Percentiles rank a stretch among this genome's conserved stretches.
phyloP scores from a whole-genome alignment of 2,329 filamentous ascomycete species.

The Botrytis hyacinthi region DNA sequence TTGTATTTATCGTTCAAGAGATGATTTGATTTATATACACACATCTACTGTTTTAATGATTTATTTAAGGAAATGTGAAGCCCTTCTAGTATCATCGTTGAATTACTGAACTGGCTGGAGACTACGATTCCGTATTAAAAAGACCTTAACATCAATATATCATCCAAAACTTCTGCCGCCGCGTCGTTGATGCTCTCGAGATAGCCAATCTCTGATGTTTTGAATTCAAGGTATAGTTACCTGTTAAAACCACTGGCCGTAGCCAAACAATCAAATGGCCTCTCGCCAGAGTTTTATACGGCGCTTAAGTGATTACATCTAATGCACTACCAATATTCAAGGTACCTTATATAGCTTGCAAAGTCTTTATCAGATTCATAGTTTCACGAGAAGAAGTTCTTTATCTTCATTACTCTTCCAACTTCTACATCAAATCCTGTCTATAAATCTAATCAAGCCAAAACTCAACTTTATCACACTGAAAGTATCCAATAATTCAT shows the following conservation, averaged over 20 bases:
- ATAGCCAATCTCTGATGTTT: neutral
- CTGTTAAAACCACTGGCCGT: neutral
- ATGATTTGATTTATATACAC: no score
- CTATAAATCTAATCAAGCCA: neutral
- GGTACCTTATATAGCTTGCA: neutral
- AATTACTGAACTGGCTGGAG: fast-evolving
- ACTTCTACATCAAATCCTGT: neutral
- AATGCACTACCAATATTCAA: neutral
- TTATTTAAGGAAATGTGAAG: no score
- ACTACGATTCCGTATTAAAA: fast-evolving
- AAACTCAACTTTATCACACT: neutral
- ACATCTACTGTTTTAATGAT: no score
- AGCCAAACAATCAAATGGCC: neutral
- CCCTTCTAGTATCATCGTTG: no score
- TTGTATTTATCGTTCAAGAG: no score
- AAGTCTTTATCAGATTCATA: neutral
- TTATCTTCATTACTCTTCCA: neutral
- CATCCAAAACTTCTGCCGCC: neutral
- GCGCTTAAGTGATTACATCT: neutral
- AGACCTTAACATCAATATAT: neutral
- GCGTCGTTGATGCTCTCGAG: neutral
- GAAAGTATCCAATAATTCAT: neutral
- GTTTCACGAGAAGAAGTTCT: neutral
- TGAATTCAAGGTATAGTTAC: neutral
- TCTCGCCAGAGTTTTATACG: neutral